Evolutionary conservation across 208 protist genomes (phyloP), one percentile per base, ranked within the genome.

Genomic region (Trypanosoma melophagium): DNA sequence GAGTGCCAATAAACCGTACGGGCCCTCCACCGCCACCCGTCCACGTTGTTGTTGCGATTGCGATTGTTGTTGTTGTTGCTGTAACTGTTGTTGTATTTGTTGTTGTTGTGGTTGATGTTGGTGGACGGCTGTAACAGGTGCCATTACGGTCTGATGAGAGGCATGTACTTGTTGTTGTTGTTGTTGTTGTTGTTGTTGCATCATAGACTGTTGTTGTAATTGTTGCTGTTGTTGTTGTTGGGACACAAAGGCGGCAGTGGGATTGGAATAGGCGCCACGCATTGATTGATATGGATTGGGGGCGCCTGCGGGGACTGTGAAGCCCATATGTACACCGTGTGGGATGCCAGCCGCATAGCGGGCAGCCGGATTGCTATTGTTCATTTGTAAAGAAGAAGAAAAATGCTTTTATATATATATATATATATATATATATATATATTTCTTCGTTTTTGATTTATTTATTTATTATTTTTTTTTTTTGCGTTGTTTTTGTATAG

Each of bases 1-100:
- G 7, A 93, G 80, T 13, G 76, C 70, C 47, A 83, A 66, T 51
- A 93, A 71, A 1, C 87, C 87, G 56, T 87, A 93, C 40, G 89
- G 82, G 24, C 85, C 87, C 10, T 90, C 77, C 62, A 93, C 82
- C 14, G 81, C 81, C 25, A 93, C 59, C 1, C 56, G 70, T 12
- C 52, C 60, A 16, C 53, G 52, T 42, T 54, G 61, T 17, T 64
- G 56, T 17, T 68, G 66, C 25, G 22, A 25, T 42, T 68, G 71
- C n/a, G 60, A 55, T 40, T 61, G 70, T 47, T 12, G 9, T 40
- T 73, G 68, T 28, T 67, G 28, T 50, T 60, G 52, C 47, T 72
- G 47, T 31, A 44, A 19, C 25, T 50, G 44, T 66, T 42, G 65
- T 9, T 69, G 44, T 44, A 41, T 28, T 35, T 68, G 71, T n/a